Evolutionary conservation across 139 green algal genomes (phyloP).

Genomic region (Chloropicon primus): DNA sequence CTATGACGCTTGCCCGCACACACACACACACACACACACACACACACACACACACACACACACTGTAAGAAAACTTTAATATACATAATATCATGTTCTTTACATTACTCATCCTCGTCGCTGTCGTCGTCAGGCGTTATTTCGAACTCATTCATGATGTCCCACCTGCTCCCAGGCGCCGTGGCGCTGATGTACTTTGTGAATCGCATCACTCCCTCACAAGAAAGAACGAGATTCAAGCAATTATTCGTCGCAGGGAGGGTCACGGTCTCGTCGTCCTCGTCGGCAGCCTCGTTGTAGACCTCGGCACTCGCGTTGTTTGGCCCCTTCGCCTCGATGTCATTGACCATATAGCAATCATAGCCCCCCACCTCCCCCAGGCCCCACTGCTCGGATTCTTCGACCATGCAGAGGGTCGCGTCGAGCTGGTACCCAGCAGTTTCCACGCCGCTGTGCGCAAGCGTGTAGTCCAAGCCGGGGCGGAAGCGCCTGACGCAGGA

Average conservation of each 20-base stretch:
- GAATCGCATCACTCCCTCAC: constrained; percentile 70
- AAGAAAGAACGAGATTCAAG: constrained; percentile 64
- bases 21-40: no score
- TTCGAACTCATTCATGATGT: constrained; percentile 5
- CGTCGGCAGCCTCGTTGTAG: constrained; percentile 23
- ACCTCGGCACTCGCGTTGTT: constrained; percentile 7
- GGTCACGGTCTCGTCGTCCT: constrained; percentile 65
- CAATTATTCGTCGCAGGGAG: constrained; percentile 56
- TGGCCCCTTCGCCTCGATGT: constrained; percentile 30
- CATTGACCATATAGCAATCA: constrained; percentile 67
- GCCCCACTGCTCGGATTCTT: constrained; percentile 33
- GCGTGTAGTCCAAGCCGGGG: constrained; percentile 69
- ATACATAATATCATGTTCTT: not conserved
- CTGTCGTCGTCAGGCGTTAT: not conserved
- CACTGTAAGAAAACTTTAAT: not conserved
- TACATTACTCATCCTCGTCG: not conserved
- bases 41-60: no score
- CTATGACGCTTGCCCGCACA: no score
- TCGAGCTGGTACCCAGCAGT: constrained; percentile 38
- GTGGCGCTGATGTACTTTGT: constrained; percentile 53
- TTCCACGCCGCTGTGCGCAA: constrained; percentile 58
- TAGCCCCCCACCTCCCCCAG: constrained; percentile 64
- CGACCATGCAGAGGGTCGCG: constrained; percentile 64
- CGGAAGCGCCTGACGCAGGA: constrained; percentile 58
- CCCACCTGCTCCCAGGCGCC: not conserved